Percentiles rank a stretch among this genome's conserved stretches.
Conservation (phyloP, 768 basidiomycete genomes). For the Leucosporidium scottii region DNA sequence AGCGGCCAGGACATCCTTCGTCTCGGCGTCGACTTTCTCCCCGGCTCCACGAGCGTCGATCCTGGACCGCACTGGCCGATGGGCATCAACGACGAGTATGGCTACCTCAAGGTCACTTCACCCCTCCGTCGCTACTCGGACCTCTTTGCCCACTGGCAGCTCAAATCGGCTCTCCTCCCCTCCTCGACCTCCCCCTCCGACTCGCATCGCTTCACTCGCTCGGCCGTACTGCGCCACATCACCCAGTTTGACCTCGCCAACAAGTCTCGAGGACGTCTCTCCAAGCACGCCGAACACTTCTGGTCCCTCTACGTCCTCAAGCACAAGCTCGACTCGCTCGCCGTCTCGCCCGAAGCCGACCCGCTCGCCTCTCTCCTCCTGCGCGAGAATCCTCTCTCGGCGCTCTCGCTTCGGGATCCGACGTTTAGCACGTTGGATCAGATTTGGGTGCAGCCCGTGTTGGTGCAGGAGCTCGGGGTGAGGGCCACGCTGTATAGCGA, state of each 20-base stretch:
- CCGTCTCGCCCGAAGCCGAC: background rate
- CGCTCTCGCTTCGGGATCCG: conserved; percentile 13
- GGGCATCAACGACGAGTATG: conserved; percentile 64
- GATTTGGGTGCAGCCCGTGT: background rate
- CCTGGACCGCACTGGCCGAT: conserved; percentile 62
- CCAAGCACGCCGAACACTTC: conserved; percentile 16
- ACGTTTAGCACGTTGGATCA: background rate
- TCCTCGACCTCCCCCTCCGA: conserved; percentile 5
- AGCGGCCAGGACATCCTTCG: conserved; percentile 44
- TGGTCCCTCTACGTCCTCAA: conserved; percentile 33
- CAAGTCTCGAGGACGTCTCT: conserved; percentile 15
- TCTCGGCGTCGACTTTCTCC: conserved; percentile 47
- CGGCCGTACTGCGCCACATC: conserved; percentile 15
- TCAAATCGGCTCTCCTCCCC: conserved; percentile 60
- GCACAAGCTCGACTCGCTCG: conserved; percentile 21
- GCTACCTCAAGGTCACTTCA: conserved; percentile 76
- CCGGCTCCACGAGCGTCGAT: conserved; percentile 13
- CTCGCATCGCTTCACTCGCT: conserved; percentile 1
- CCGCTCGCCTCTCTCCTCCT: background rate
- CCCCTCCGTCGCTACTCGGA: conserved; percentile 81
- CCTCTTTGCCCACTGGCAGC: conserved; percentile 82
- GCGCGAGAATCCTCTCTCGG: background rate
- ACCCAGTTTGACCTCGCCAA: conserved; percentile 8
- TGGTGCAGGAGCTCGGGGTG: background rate
- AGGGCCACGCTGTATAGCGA: background rate